Evolutionary conservation across 2,329 filamentous ascomycete species (phyloP).

Genomic region (Fusarium brevicatenulatum): DNA sequence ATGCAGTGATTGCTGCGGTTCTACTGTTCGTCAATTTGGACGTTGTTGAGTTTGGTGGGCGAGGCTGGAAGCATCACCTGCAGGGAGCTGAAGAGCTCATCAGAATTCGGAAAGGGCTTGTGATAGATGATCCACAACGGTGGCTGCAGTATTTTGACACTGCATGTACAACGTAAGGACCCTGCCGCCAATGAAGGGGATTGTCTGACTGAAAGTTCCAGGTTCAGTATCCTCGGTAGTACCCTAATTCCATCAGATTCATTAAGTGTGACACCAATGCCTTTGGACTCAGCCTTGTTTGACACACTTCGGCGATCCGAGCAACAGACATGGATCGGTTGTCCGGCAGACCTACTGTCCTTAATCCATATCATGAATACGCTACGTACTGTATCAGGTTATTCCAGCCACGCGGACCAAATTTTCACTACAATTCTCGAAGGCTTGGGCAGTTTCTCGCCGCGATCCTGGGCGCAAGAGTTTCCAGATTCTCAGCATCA

Average conservation of each 20-base stretch:
- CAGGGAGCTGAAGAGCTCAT: not conserved
- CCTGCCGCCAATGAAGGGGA: no score
- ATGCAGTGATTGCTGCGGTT: accelerated
- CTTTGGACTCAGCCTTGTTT: accelerated
- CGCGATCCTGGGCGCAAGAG: not conserved
- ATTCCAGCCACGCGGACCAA: accelerated
- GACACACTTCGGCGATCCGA: not conserved
- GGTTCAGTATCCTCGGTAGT: not conserved
- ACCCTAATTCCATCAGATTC: accelerated
- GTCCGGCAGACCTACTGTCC: not conserved
- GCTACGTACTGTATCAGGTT: not conserved
- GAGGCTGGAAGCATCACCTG: not conserved
- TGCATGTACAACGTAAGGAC: not conserved
- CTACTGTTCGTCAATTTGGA: accelerated
- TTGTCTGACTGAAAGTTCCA: not conserved
- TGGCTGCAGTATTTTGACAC: not conserved
- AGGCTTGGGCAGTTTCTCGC: accelerated
- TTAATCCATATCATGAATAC: accelerated
- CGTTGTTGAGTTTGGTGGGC: accelerated
- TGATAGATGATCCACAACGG: accelerated
- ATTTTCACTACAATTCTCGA: accelerated
- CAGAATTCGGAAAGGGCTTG: not conserved
- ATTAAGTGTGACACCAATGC: accelerated
- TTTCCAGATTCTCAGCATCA: not conserved
- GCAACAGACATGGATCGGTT: not conserved